Base-by-base conservation (phyloP, 495 filamentous ascomycete genomes). In the Talaromyces liani region DNA sequence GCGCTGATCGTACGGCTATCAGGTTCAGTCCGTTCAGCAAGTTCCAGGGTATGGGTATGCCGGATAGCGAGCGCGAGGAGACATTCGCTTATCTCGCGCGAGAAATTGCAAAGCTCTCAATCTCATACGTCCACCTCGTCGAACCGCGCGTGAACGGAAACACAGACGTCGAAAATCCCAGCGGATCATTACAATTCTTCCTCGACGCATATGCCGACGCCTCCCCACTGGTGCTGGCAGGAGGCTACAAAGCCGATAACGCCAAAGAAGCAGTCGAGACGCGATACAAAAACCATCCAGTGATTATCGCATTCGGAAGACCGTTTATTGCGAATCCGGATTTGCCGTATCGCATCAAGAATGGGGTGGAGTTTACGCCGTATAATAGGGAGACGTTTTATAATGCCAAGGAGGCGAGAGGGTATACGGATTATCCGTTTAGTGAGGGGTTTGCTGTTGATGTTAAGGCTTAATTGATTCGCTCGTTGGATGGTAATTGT, bases 281-380 rank as follows among this genome's bases (percentile, higher is more conserved):
- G 36, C 66, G 82, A 45, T 86, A 84, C 66, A 49, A 62, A 16
- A 71, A 74, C 64, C 39, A 22, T 12, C 74, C 83, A 22, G 66
- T 81, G 1, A 16, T 58, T 9, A 70, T 85, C 65, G 82, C 79
- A 0, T 88, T 88, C 73, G 89, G 89, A 20, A 71, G 86, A 39
- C 79, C 77, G 49, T 93, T 85, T 66, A 88, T 89, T 62, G 77
- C 87, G 63, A 93, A 84, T 60, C 90, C 90, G 3, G 90, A 93
- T 72, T 68, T 94, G 68, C 78, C 82, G 2, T 90, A 85, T 69
- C 77, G 85, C 60, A 60, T 92, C 12, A 73, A 80, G 71, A 69
- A 86, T 51, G 82, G 81, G 0, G 77, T 91, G 51, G 67, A 72
- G 34, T 72, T 91, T 41, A 75, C 71, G 34, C 70, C 71, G 29